Conservation (phyloP, 176 grass and related monocot genomes). For the Ensete glaucum region DNA sequence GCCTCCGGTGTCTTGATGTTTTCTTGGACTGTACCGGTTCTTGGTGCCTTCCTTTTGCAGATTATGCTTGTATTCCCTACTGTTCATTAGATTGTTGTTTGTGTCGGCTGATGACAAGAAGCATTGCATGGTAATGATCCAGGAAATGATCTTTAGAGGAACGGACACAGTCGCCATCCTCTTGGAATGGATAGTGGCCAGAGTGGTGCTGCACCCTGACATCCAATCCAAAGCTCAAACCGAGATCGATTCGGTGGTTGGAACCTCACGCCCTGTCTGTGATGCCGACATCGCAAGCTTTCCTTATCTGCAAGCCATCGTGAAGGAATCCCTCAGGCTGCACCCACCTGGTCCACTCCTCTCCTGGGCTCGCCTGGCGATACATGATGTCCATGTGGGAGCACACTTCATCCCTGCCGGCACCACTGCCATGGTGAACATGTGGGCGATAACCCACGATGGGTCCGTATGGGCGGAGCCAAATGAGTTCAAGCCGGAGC, state of each 20-base stretch:
- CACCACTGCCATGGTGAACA: conserved; percentile 11
- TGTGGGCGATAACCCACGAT: conserved; percentile 2
- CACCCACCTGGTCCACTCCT: conserved; percentile 4
- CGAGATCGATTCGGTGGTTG: not conserved
- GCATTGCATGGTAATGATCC: not conserved
- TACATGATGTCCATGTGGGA: not conserved
- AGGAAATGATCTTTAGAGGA: conserved; percentile 11
- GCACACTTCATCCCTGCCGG: conserved; percentile 4
- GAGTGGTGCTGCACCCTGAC: not conserved
- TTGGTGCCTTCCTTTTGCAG: not conserved
- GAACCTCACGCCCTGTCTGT: not conserved
- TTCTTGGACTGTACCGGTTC: not conserved
- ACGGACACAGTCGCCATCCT: conserved; percentile 7
- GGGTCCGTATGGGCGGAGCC: not conserved
- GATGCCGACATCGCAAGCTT: not conserved
- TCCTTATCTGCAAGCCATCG: not conserved
- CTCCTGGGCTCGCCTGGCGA: not conserved
- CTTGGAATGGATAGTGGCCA: conserved; percentile 3
- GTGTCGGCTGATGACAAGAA: too few species aligned
- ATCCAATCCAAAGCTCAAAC: not conserved
- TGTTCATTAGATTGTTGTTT: too few species aligned
- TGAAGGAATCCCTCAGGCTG: conserved; percentile 5
- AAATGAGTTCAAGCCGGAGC: not conserved
- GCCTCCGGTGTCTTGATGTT: not conserved
- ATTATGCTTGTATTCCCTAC: too few species aligned